These are phyloP conservation scores for Teunomyces kruisii DNA, from an alignment of 805 yeast genomes.

Conservation along the genomic window DNA sequence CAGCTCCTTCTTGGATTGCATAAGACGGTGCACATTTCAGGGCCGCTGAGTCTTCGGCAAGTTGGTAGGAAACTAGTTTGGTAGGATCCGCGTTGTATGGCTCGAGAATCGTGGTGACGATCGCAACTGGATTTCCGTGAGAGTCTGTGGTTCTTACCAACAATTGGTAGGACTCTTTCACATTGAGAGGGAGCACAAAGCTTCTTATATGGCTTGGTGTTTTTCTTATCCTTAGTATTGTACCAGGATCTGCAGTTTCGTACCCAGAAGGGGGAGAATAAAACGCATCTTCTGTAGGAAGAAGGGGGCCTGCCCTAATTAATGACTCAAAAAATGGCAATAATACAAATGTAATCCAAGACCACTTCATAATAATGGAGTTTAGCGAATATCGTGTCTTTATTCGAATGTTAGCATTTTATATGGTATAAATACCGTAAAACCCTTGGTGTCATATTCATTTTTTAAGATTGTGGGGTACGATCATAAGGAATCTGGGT, in stretches of 20 bases:
- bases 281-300: constrained; percentile 16
- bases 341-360: too few relatives aligned
- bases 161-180: constrained; percentile 19
- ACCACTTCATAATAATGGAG: too few relatives aligned
- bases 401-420: too few relatives aligned
- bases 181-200: constrained; percentile 16
- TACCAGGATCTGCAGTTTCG: constrained; percentile 19
- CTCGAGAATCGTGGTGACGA: constrained; percentile 20
- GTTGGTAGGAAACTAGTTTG: constrained; percentile 19
- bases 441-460: too few relatives aligned
- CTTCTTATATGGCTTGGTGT: constrained; percentile 19
- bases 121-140: constrained; percentile 17
- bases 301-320: background rate
- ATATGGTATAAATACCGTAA: too few relatives aligned
- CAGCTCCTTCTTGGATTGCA: constrained; percentile 5
- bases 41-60: constrained; percentile 19
- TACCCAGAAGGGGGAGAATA: constrained; percentile 22
- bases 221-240: constrained; percentile 20
- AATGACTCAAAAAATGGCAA: too few relatives aligned
- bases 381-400: too few relatives aligned
- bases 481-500: too few relatives aligned
- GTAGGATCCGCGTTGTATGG: constrained; percentile 23
- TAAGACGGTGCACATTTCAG: constrained; percentile 22
- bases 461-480: too few relatives aligned
- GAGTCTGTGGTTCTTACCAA: constrained; percentile 20